Evolutionary conservation across 352 stramenopile genomes (phyloP).

Genomic region (Globisporangium yorkense): DNA sequence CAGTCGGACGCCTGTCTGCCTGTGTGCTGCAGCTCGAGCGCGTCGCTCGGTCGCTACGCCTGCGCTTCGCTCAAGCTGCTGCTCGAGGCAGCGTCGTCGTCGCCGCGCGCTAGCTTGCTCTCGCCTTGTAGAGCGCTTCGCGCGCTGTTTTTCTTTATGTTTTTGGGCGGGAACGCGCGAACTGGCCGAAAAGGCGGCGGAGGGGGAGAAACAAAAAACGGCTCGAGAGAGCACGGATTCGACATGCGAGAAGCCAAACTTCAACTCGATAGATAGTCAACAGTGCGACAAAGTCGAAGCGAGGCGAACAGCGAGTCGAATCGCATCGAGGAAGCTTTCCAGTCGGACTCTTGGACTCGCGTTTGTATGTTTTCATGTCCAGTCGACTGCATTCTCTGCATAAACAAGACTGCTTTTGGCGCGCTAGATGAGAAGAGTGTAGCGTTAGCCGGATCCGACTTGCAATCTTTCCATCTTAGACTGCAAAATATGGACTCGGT

Average conservation of each 20-base stretch:
- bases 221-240: background rate
- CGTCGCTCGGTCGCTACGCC: background rate
- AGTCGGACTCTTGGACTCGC: background rate
- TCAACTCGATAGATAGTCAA: background rate
- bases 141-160: background rate
- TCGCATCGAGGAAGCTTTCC: background rate
- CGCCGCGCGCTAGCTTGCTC: background rate
- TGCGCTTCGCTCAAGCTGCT: background rate
- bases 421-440: background rate
- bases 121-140: background rate
- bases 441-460: background rate
- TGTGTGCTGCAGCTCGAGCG: background rate
- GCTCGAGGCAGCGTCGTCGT: background rate
- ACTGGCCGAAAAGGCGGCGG: background rate
- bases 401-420: background rate
- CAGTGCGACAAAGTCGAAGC: background rate
- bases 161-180: background rate
- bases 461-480: background rate
- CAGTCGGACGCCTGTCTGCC: background rate
- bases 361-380: background rate
- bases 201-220: background rate
- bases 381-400: background rate
- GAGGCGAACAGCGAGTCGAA: background rate
- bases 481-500: background rate
- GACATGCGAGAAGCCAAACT: background rate